Conservation (phyloP, 495 filamentous ascomycete species). For the Annulohypoxylon bovei region DNA sequence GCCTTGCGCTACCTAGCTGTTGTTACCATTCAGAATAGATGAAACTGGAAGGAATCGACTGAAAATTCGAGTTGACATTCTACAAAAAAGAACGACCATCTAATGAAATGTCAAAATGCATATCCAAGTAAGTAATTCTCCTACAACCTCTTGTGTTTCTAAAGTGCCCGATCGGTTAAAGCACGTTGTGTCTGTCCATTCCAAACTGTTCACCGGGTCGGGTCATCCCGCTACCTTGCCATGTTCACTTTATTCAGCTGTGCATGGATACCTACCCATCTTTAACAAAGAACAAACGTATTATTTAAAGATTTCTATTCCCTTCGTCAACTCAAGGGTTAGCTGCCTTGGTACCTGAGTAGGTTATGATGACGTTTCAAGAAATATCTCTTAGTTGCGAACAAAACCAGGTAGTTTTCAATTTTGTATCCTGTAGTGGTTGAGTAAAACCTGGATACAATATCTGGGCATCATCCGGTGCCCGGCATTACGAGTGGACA, state of each 20-base stretch:
- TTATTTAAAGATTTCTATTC: neutral
- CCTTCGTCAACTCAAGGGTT: neutral
- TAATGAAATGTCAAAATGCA: slow-evolving; percentile 7
- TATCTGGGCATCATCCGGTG: slow-evolving; percentile 4
- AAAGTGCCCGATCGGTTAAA: neutral
- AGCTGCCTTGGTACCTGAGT: neutral
- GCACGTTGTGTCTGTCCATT: slow-evolving; percentile 12
- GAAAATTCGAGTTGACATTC: slow-evolving; percentile 6
- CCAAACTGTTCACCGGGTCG: slow-evolving; percentile 21
- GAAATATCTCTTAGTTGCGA: neutral
- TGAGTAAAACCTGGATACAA: neutral
- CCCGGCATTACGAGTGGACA: slow-evolving; percentile 31
- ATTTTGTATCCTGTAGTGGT: neutral
- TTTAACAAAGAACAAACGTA: neutral
- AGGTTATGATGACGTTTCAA: neutral
- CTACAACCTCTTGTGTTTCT: slow-evolving; percentile 20
- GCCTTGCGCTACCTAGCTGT: too few relatives aligned
- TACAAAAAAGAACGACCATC: slow-evolving; percentile 12
- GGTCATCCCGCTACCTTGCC: slow-evolving; percentile 27
- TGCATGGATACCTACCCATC: neutral
- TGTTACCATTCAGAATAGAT: slow-evolving; percentile 6
- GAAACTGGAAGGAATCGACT: slow-evolving; percentile 13
- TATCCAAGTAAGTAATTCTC: neutral
- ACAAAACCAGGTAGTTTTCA: neutral
- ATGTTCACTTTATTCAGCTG: neutral